Evolutionary conservation across 768 basidiomycete genomes (phyloP), one percentile per base, ranked within the genome.

Genomic region (Podaxis sp.): DNA sequence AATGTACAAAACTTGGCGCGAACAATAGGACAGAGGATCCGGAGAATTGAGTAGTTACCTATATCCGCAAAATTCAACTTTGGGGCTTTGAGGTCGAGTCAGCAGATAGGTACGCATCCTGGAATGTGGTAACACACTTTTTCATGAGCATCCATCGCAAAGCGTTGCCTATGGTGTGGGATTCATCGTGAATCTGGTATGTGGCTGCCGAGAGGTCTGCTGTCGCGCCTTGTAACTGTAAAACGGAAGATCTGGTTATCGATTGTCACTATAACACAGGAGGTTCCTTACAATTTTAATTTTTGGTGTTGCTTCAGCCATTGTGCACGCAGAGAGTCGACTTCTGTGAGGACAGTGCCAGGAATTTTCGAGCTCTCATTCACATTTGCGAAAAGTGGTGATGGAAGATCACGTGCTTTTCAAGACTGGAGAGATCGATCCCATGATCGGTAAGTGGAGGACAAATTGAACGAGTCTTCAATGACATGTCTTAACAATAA

Each of bases 61-160:
- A 81, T 99, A 99, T 33, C 97, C 97, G 72, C 97, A 99, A 72
- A 99, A 98, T 76, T 97, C 95, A 41, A 98, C 96, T 68, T 93
- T 95, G 5, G 96, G 93, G 72, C 96, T 98, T 53, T 54, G 64
- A 28, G 57, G 46, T 40, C 62, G 20, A 30, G 38, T 64, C 53
- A 70, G 49, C 53, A 49, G 38, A 30, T 28, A 62, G 36, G 48
- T n/a, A 7, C 36, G 41, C 33, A 22, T 46, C n/a, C 11, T 13
- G 59, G 36, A 49, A 17, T 40, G 28, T 2, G 20, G 20, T 37
- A 13, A 70, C 89, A 60, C 68, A 99, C 97, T 99, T 96, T 80
- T 98, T 97, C 96, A 99, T 99, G 63, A 99, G 73, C 90, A 99
- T 99, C 95, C 95, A 99, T 38, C 96, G 78, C 41, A 99, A 80